Percentiles rank a stretch among this genome's conserved stretches.
These are phyloP conservation scores for Globisporangium okanoganense DNA, from an alignment of 352 stramenopile species.

Conservation along the genomic window DNA sequence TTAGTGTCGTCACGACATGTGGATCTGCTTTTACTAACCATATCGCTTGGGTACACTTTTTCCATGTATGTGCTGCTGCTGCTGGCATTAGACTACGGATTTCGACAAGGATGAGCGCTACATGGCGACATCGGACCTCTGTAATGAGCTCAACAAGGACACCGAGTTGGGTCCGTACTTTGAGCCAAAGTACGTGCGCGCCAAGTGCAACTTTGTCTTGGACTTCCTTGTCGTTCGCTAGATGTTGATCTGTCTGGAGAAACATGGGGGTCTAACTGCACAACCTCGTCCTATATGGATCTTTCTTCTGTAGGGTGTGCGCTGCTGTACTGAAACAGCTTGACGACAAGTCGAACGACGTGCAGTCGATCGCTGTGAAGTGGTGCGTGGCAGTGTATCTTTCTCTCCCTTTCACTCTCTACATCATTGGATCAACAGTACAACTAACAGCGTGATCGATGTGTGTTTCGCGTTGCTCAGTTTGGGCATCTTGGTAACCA, in stretches of 20 bases:
- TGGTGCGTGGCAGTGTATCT: conserved; percentile 31
- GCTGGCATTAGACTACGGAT: conserved; percentile 55
- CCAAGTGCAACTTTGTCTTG: not conserved
- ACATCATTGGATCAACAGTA: not conserved
- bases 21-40: not conserved
- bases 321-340: conserved; percentile 94
- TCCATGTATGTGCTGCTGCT: not conserved
- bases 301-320: conserved; percentile 79
- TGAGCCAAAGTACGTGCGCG: conserved; percentile 68
- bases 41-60: not conserved
- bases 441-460: not conserved
- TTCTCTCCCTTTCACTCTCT: not conserved
- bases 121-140: conserved; percentile 99
- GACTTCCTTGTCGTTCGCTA: not conserved
- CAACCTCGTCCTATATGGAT: not conserved
- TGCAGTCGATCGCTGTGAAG: conserved; percentile 94
- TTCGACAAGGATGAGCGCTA: conserved; percentile 99
- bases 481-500: conserved; percentile 95
- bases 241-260: not conserved
- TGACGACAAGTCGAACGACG: conserved; percentile 98
- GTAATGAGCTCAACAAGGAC: conserved; percentile 94
- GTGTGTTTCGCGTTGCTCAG: conserved; percentile 13
- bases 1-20: not conserved
- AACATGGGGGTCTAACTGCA: not conserved
- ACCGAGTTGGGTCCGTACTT: conserved; percentile 82